phyloP scores from a whole-genome alignment of 2,329 filamentous ascomycete species.

The Beauveria medogensis region DNA sequence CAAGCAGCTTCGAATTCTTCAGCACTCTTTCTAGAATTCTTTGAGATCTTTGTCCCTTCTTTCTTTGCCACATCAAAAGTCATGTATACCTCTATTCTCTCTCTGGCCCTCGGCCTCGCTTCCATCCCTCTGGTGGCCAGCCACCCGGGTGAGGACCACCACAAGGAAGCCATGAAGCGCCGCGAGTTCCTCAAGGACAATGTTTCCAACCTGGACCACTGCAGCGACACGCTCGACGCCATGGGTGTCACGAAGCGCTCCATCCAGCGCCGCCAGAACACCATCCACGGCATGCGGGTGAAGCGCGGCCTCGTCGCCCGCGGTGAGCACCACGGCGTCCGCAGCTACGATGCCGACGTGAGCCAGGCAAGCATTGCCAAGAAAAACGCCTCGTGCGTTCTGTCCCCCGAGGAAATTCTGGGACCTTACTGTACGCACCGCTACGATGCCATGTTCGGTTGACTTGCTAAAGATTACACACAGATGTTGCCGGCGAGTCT shows the following conservation, averaged over 20 bases:
- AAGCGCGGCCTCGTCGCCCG: conserved; percentile 22
- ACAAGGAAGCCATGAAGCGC: conserved; percentile 36
- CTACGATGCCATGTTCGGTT: background rate
- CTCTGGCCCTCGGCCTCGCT: conserved; percentile 9
- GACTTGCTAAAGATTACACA: background rate
- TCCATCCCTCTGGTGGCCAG: conserved; percentile 18
- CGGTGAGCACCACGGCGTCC: background rate
- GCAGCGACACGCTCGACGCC: conserved; percentile 32
- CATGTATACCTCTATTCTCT: background rate
- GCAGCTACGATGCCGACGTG: conserved; percentile 22
- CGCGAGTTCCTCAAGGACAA: conserved; percentile 33
- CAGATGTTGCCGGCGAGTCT: conserved; percentile 32
- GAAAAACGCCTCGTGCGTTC: conserved; percentile 33
- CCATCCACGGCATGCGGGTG: conserved; percentile 30
- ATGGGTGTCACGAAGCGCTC: conserved; percentile 33
- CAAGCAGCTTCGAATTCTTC: no score
- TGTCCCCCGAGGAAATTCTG: conserved; percentile 38
- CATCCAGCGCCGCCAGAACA: conserved; percentile 30
- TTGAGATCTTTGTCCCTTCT: no score
- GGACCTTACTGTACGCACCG: conserved; percentile 35
- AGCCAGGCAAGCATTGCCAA: conserved; percentile 25
- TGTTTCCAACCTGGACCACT: conserved; percentile 32
- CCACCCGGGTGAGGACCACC: conserved; percentile 37
- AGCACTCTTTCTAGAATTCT: no score
- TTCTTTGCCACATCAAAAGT: no score